A percentile compares a stretch with the other conserved stretches of the same genome.
phyloP scores from a whole-genome alignment of 2,329 filamentous ascomycete genomes.

The Fusarium clavum region DNA sequence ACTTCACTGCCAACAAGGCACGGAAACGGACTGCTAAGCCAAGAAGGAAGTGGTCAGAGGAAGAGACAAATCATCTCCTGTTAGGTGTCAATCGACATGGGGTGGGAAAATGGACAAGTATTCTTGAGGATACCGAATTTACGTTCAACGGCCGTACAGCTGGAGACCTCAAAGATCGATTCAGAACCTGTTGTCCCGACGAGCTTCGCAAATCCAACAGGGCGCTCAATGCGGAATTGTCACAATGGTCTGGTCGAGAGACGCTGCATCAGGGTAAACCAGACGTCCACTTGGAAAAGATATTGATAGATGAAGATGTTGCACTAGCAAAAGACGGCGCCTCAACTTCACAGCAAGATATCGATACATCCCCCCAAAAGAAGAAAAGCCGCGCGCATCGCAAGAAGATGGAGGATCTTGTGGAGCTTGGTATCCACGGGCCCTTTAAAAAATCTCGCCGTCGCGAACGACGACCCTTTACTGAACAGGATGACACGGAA shows the following conservation, averaged over 20 bases:
- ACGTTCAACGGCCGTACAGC: constrained; percentile 70
- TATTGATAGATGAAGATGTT: constrained; percentile 61
- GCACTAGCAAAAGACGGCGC: constrained; percentile 46
- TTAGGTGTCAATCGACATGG: constrained; percentile 72
- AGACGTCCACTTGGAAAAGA: constrained; percentile 66
- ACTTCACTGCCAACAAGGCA: constrained; percentile 51
- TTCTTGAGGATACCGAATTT: constrained; percentile 70
- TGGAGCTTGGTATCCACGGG: constrained; percentile 68
- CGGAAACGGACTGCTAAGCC: constrained; percentile 68
- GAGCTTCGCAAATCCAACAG: constrained; percentile 64
- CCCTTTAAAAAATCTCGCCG: constrained; percentile 72
- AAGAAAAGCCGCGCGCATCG: constrained; percentile 66
- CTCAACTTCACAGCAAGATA: constrained; percentile 41
- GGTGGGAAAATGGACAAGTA: constrained; percentile 73
- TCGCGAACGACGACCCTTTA: constrained; percentile 70
- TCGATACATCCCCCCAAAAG: constrained; percentile 54
- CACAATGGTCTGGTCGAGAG: constrained; percentile 40
- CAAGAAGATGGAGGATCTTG: constrained; percentile 67
- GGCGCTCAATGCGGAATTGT: constrained; percentile 40
- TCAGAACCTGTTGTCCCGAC: constrained; percentile 72
- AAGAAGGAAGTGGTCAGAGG: constrained; percentile 72
- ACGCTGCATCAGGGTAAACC: constrained; percentile 57
- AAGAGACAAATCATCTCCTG: constrained; percentile 72
- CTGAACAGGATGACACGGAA: constrained; percentile 70
- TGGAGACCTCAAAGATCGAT: constrained; percentile 73